phyloP scores from a whole-genome alignment of 23 red algal species.

The Gracilaria caudata region DNA sequence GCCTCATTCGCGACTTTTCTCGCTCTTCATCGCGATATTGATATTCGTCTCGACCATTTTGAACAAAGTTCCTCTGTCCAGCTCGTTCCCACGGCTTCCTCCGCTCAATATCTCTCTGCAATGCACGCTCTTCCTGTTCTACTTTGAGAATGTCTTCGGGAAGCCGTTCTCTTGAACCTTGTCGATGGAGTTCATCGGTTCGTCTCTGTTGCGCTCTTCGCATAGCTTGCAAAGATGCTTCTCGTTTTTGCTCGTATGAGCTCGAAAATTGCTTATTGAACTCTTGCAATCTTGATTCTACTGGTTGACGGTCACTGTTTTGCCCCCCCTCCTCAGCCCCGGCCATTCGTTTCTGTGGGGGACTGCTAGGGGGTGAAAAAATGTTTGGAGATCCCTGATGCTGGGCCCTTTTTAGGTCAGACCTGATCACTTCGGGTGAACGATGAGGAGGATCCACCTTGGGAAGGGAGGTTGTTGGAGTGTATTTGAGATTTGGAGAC shows the following conservation, averaged over 20 bases:
- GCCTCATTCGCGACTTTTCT: background rate
- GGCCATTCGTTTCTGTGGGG: conserved; percentile 15
- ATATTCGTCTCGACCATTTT: background rate
- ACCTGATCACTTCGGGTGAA: conserved; percentile 22
- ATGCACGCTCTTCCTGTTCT: background rate
- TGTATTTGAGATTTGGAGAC: background rate
- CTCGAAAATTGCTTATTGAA: background rate
- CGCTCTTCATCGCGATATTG: background rate
- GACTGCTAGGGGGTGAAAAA: conserved; percentile 18
- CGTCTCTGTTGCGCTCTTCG: conserved; percentile 7
- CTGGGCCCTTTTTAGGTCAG: conserved; percentile 18
- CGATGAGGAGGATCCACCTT: background rate
- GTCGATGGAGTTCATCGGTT: background rate
- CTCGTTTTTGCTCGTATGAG: conserved; percentile 1
- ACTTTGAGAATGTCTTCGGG: background rate
- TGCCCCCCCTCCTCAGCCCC: background rate
- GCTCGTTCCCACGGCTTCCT: background rate
- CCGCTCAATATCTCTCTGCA: conserved; percentile 3
- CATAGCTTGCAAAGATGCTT: background rate
- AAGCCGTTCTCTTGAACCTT: background rate
- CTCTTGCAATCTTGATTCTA: background rate
- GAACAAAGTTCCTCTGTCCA: background rate
- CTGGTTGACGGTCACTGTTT: background rate
- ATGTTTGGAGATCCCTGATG: conserved; percentile 25
- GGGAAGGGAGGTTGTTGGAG: background rate